Evolutionary conservation across 768 basidiomycete genomes (phyloP).

Genomic region (Amanita exitialis): DNA sequence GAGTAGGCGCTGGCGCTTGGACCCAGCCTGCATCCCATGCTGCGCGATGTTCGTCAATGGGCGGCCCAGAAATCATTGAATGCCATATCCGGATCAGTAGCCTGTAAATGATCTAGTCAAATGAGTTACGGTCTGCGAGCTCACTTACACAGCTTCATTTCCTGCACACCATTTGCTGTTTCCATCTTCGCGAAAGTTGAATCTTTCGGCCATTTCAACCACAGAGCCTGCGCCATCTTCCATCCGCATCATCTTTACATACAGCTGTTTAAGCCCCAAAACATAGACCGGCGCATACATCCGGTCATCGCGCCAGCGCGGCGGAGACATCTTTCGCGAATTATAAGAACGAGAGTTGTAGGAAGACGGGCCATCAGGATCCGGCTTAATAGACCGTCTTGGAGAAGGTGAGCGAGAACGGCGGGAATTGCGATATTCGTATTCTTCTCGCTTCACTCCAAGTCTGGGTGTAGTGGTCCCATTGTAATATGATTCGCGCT

Average conservation of each 20-base stretch:
- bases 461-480: neutral
- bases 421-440: neutral
- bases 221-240: slow-evolving; percentile 11
- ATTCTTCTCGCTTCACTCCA: neutral
- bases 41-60: slow-evolving; percentile 36
- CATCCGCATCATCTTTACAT: slow-evolving; percentile 27
- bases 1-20: neutral
- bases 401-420: slow-evolving; percentile 15
- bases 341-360: neutral
- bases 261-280: slow-evolving; percentile 30
- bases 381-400: neutral
- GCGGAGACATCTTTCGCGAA: neutral
- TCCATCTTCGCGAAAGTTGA: slow-evolving; percentile 21
- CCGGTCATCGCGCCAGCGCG: neutral
- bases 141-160: slow-evolving; percentile 39
- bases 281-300: slow-evolving; percentile 23
- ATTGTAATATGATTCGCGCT: neutral
- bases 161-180: slow-evolving; percentile 33
- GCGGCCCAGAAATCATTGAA: slow-evolving; percentile 31
- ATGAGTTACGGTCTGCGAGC: neutral
- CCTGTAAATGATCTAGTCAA: slow-evolving; percentile 15
- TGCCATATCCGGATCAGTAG: slow-evolving; percentile 33
- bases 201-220: slow-evolving; percentile 20
- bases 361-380: neutral
- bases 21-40: slow-evolving; percentile 9